Evolutionary conservation across 345 rosid species (phyloP).

Genomic region (Kandelia obovata): DNA sequence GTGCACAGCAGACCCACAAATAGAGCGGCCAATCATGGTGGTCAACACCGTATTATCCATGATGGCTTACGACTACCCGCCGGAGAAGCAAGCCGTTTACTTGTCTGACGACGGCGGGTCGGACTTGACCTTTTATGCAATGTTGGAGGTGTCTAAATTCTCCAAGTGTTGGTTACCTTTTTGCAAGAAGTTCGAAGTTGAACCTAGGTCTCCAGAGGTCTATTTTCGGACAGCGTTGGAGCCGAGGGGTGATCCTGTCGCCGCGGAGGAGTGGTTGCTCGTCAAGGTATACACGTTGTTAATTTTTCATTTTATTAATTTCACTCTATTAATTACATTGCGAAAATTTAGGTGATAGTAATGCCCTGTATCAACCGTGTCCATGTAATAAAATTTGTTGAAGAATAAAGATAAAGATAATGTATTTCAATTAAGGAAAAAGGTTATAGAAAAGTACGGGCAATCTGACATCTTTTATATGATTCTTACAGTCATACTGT

Average conservation of each 20-base stretch:
- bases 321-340: no score
- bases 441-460: no score
- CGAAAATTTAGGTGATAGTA: no score
- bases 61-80: constrained; percentile 54
- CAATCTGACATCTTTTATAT: no score
- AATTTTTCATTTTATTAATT: neutral
- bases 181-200: constrained; percentile 47
- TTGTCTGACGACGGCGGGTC: constrained; percentile 74
- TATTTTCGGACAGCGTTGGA: constrained; percentile 22
- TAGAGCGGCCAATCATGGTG: constrained; percentile 74
- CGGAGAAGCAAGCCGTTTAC: constrained; percentile 52
- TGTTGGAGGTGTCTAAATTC: constrained; percentile 52
- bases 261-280: neutral
- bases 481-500: no score
- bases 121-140: constrained; percentile 50
- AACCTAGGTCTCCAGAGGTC: constrained; percentile 62
- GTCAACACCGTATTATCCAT: constrained; percentile 64
- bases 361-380: no score
- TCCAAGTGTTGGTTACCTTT: constrained; percentile 57
- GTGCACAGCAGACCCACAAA: constrained; percentile 63
- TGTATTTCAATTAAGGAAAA: no score
- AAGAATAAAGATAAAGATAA: no score
- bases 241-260: neutral
- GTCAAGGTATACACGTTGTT: constrained; percentile 18
- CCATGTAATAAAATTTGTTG: no score